These are phyloP conservation scores for Pelargonium fulgidum DNA, from an alignment of 441 rosid species.

Conservation along the genomic window DNA sequence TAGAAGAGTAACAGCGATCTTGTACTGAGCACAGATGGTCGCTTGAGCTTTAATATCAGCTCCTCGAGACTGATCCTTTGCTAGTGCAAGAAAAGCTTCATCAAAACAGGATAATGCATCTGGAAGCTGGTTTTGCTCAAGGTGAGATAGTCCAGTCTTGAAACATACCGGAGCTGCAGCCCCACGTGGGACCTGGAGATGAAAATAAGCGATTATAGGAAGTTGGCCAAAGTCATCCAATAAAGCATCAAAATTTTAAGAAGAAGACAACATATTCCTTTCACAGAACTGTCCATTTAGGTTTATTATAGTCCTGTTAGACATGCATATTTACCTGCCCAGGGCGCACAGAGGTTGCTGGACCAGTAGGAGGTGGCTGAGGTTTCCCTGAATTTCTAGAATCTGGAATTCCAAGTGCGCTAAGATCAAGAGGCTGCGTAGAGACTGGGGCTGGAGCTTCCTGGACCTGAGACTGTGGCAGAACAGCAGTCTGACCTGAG, in stretches of 20 bases:
- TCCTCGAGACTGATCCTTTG: slow-evolving; percentile 94
- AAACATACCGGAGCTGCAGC: slow-evolving; percentile 87
- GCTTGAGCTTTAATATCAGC: slow-evolving; percentile 95
- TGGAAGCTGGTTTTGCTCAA: slow-evolving; percentile 93
- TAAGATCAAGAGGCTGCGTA: slow-evolving; percentile 87
- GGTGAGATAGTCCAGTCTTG: slow-evolving; percentile 92
- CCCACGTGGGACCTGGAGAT: slow-evolving; percentile 82
- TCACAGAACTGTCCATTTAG: slow-evolving; percentile 2
- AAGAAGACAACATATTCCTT: background rate
- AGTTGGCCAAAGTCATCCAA: background rate
- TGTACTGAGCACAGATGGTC: slow-evolving; percentile 95
- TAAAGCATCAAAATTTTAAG: background rate
- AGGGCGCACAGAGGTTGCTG: slow-evolving; percentile 71
- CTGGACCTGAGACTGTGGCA: slow-evolving; percentile 40
- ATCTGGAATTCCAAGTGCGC: slow-evolving; percentile 70
- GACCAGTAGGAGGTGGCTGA: slow-evolving; percentile 38
- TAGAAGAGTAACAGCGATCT: slow-evolving; percentile 86
- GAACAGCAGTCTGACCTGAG: slow-evolving; percentile 33
- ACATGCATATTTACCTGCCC: slow-evolving; percentile 63
- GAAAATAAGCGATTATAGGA: background rate
- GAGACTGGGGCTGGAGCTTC: slow-evolving; percentile 42
- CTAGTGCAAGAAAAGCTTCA: slow-evolving; percentile 92
- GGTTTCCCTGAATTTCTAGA: slow-evolving; percentile 63
- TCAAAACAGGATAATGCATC: slow-evolving; percentile 96
- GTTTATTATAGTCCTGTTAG: background rate